These are phyloP conservation scores for Rhodotorula sp. DNA, from an alignment of 1,284 basidiomycete genomes.

Conservation along the genomic window DNA sequence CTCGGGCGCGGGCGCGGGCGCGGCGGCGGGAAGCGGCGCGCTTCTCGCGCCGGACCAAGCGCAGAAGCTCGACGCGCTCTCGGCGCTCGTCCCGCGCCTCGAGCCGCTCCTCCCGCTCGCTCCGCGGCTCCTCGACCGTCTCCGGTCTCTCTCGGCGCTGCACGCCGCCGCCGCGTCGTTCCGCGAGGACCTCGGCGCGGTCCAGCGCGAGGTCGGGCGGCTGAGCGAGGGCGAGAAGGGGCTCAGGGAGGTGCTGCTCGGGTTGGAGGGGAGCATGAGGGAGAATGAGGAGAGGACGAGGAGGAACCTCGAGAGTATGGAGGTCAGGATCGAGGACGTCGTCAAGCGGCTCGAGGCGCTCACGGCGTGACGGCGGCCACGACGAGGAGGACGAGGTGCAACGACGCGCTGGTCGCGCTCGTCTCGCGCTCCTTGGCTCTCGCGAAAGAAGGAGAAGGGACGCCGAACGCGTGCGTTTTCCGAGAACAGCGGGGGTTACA, in stretches of 20 bases:
- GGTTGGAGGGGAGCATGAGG: constrained; percentile 53
- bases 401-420: background rate
- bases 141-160: constrained; percentile 77
- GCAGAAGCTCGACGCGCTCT: constrained; percentile 61
- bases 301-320: constrained; percentile 71
- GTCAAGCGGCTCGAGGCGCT: constrained; percentile 25
- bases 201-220: constrained; percentile 63
- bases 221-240: constrained; percentile 66
- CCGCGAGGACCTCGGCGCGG: constrained; percentile 38
- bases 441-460: too few species aligned
- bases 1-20: constrained; percentile 44
- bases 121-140: constrained; percentile 82
- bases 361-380: background rate
- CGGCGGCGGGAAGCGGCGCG: constrained; percentile 17
- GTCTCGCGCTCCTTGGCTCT: background rate
- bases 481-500: background rate
- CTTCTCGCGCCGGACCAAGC: constrained; percentile 56
- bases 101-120: constrained; percentile 85
- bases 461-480: background rate
- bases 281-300: constrained; percentile 71
- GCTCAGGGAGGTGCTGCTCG: constrained; percentile 64
- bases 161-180: constrained; percentile 82
- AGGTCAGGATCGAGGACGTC: constrained; percentile 63
- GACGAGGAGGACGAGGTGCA: background rate
- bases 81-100: constrained; percentile 74